A percentile compares a stretch with the other conserved stretches of the same genome.
Conservation (phyloP, 805 yeast genomes). For the Kurtzmaniella cleridarum region DNA sequence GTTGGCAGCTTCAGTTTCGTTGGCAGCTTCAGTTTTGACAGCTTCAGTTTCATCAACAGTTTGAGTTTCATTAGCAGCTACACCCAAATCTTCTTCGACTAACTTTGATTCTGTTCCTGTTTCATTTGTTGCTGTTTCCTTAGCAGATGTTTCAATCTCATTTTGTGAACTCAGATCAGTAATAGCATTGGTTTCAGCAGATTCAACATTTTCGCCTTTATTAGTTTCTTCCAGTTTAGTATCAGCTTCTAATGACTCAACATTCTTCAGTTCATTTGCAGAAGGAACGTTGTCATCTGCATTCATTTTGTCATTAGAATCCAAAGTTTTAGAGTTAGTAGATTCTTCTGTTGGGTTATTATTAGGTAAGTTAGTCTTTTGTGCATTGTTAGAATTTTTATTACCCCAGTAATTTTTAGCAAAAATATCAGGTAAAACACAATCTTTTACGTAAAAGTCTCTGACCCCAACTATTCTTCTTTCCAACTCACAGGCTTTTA, state of each 20-base stretch:
- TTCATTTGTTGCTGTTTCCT: slow-evolving; percentile 4
- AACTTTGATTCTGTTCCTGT: background rate
- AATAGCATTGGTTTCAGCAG: background rate
- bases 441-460: slow-evolving; percentile 66
- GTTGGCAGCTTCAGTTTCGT: background rate
- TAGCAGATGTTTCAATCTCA: slow-evolving; percentile 2
- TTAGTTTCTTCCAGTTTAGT: slow-evolving; percentile 4
- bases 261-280: slow-evolving; percentile 11
- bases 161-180: background rate
- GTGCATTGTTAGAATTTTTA: background rate
- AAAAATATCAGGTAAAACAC: slow-evolving; percentile 39
- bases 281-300: slow-evolving; percentile 5
- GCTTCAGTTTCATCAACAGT: background rate
- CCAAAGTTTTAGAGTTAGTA: too few species aligned
- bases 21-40: background rate
- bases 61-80: background rate
- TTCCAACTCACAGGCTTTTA: slow-evolving; percentile 87
- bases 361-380: background rate
- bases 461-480: slow-evolving; percentile 90
- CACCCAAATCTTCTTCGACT: slow-evolving; percentile 4
- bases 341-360: slow-evolving; percentile 1
- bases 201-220: background rate
- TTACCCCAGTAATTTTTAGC: slow-evolving; percentile 37
- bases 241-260: slow-evolving; percentile 3
- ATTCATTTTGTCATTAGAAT: background rate